Base-by-base conservation (phyloP, 73 alveolate species). In the Blepharisma japonicum region DNA sequence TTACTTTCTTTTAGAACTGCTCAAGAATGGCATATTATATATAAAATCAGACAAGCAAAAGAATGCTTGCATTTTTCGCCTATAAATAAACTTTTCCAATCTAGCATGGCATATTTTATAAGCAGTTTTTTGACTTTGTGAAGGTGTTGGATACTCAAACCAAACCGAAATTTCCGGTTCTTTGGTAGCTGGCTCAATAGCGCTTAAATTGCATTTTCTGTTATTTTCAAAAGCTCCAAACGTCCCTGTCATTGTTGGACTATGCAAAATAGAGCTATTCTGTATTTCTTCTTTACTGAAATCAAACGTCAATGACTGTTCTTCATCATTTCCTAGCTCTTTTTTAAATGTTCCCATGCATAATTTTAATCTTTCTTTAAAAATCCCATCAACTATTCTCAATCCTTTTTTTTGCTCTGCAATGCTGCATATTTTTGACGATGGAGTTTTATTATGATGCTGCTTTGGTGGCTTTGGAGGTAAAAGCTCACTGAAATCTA, bases 31-130 rank as follows among this genome's bases (percentile, higher is more conserved):
- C 42, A 32, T 32, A 32, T 32, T 32, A 32, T 32, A 32, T 32
- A 32, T 32, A 32, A 32, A 32, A 32, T 32, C 42, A 32, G 42
- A 32, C 42, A 32, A 32, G 42, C 42, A 32, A 32, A 32, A 32
- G 42, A 32, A 32, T 32, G 42, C 42, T 32, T 53, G 67, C 27
- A 53, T 11, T 20, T 53, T 53, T 20, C 67, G 0, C 27, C 67
- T 11, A 53, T 14, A 53, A 20, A 53, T 11, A 20, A 53, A 11
- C 67, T 53, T 53, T 53, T 53, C 23, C n/a, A 53, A 2, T 20
- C 67, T 53, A 0, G 67, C n/a, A 53, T 53, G 67, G 67, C n/a
- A 20, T 53, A 53, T 53, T 53, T 53, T 53, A 53, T 14, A 53
- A 53, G 67, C 67, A 14, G 67, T 53, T 53, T 53, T 53, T 4